These are phyloP conservation scores for Eucalyptus pumila DNA, from an alignment of 345 rosid genomes.

Conservation along the genomic window DNA sequence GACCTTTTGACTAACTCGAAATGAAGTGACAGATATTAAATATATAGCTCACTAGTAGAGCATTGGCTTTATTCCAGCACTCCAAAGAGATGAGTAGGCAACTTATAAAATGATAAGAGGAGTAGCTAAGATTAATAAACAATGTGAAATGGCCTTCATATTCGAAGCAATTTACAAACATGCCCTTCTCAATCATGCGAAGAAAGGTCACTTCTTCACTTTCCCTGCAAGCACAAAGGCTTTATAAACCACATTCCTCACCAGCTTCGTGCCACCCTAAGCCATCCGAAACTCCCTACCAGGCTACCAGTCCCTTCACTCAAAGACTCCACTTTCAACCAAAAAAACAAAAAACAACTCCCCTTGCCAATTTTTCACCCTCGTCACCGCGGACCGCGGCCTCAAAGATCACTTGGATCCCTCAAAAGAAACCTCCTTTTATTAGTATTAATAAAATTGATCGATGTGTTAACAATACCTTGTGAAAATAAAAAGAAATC, in stretches of 20 bases:
- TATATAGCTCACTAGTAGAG: neutral
- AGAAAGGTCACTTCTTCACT: conserved; percentile 1
- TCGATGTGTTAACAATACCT: rapidly evolving
- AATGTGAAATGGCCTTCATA: neutral
- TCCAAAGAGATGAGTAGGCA: neutral
- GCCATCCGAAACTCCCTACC: conserved; percentile 38
- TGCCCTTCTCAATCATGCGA: neutral
- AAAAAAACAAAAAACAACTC: rapidly evolving
- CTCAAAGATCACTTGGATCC: conserved; percentile 25
- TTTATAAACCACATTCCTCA: conserved; percentile 27
- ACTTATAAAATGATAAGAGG: neutral
- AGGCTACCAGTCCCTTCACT: conserved; percentile 17
- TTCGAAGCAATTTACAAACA: neutral
- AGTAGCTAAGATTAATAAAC: neutral
- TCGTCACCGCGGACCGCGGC: conserved; percentile 35
- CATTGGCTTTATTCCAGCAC: rapidly evolving
- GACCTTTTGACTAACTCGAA: too few species aligned
- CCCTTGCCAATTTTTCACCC: conserved; percentile 22
- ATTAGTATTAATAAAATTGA: too few species aligned
- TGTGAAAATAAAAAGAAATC: too few species aligned
- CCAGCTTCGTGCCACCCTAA: conserved; percentile 43
- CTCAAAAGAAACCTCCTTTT: conserved; percentile 29
- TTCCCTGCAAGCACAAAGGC: conserved; percentile 53
- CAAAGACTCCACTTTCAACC: conserved; percentile 34
- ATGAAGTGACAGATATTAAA: too few species aligned